Evolutionary conservation across 2,329 filamentous ascomycete species (phyloP), one percentile per base, ranked within the genome.

Genomic region (Penicillium sp.): DNA sequence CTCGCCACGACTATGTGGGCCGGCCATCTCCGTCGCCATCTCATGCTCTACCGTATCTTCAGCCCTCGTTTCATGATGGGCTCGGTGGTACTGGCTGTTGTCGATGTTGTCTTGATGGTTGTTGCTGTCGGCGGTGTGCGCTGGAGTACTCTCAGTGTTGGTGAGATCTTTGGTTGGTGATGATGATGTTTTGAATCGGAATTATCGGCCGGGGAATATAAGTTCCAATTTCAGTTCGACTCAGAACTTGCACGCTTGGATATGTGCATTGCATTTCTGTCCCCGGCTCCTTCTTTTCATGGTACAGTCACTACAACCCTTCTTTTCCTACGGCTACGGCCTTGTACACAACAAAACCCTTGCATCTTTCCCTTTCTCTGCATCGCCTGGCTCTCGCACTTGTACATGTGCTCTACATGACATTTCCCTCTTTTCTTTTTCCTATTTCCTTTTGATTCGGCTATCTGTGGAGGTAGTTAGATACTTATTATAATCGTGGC

Each of bases 21-120:
- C 0, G 92, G 90, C 1, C 87, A 91, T 77, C 77, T 99, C 68
- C 82, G 94, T 53, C 83, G 94, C 50, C 94, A 99, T 78, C 81
- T 99, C 61, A 99, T 99, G 94, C 82, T 99, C 31, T 99, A 94
- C 76, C 84, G 94, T 41, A 91, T 99, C 43, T 99, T 99, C 70
- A 88, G 84, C 76, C 94, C 94, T 46, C 80, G 93, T 29, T 99
- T 93, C 77, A 90, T 99, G 88, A 83, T 91, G 71, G 91, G 88
- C 0, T 87, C 86, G 0, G 76, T 83, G 4, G 82, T 89, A 49
- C 72, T 97, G 57, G 68, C 93, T 16, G 81, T 92, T 27, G 87
- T 96, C 10, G 93, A 97, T 69, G 62, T 95, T 4, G 82, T 94
- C 2, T 83, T 84, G 1, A 82, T 94, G 8, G 61, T 87, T 15